Evolutionary conservation across 306 rosid species (phyloP).

Genomic region (Cucumis sativus): Cucumber_9930_V3 NC_026660.2:3716501-3717000

Average conservation of each 20-base stretch:
- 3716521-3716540: neutral
- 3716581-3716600: neutral
- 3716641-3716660: too few species aligned
- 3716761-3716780: neutral
- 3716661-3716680: neutral
- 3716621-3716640: neutral
- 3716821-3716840: neutral
- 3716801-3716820: neutral
- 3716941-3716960: neutral
- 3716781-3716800: neutral
- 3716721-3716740: neutral
- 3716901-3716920: neutral
- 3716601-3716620: neutral
- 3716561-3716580: neutral
- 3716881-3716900: neutral
- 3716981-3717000: neutral
- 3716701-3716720: too few species aligned
- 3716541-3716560: neutral
- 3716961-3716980: neutral
- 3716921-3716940: neutral
- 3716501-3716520: neutral
- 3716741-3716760: neutral
- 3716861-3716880: neutral
- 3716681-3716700: too few species aligned
- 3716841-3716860: neutral